phyloP scores from a whole-genome alignment of 345 rosid species.

The Brassica incana region DNA sequence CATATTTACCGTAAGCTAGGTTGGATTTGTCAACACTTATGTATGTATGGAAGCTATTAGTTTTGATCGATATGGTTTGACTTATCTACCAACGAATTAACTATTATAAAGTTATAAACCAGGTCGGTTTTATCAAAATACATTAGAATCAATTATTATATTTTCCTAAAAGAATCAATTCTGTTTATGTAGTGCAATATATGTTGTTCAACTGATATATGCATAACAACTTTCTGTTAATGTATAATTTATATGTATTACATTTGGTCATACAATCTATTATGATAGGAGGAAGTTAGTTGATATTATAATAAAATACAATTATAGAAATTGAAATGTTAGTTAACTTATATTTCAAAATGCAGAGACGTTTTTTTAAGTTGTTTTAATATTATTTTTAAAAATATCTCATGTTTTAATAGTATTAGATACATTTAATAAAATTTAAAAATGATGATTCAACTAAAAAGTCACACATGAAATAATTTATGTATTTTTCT shows the following conservation, averaged over 20 bases:
- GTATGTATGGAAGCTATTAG: slow-evolving; percentile 20
- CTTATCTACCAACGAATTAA: slow-evolving; percentile 5
- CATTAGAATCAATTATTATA: neutral
- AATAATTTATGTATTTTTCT: too few species aligned
- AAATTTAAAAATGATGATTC: neutral
- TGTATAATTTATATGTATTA: neutral
- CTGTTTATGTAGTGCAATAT: neutral
- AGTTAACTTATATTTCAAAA: neutral
- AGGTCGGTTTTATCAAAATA: neutral
- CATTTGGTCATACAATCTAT: too few species aligned
- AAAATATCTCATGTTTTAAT: too few species aligned
- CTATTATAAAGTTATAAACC: neutral
- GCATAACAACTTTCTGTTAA: neutral
- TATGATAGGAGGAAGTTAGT: too few species aligned
- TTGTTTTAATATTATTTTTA: too few species aligned
- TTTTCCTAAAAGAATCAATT: neutral
- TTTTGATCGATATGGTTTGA: slow-evolving; percentile 21
- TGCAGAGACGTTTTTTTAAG: neutral
- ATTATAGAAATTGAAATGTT: too few species aligned
- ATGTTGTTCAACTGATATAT: neutral
- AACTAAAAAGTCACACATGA: neutral
- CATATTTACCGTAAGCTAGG: neutral
- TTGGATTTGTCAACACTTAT: slow-evolving; percentile 21
- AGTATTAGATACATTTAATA: too few species aligned
- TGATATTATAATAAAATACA: too few species aligned